Conservation (phyloP, 1,284 basidiomycete genomes). For the Sanguinoderma infundibulare region DNA sequence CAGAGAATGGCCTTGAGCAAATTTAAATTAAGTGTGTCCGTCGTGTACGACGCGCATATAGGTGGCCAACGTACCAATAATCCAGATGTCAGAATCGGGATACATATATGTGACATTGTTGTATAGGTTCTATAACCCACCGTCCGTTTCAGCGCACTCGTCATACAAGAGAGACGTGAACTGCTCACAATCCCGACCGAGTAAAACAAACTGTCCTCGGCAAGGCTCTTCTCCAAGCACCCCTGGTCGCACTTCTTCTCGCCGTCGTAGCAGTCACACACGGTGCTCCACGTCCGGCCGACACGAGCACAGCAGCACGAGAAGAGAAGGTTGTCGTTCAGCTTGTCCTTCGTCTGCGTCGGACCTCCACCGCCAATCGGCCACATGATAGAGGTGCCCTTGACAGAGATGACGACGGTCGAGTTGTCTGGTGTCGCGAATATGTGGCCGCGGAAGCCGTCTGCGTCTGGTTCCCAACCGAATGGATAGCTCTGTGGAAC, state of each 20-base stretch:
- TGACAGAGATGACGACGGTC: conserved; percentile 90
- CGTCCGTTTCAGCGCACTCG: background rate
- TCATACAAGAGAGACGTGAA: background rate
- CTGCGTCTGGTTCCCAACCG: conserved; percentile 89
- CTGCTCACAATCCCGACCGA: conserved; percentile 75
- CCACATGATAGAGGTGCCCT: conserved; percentile 85
- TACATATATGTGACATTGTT: conserved; percentile 95
- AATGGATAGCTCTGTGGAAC: conserved; percentile 75
- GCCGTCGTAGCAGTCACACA: conserved; percentile 89
- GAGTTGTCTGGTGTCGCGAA: conserved; percentile 86
- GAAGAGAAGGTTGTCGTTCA: conserved; percentile 95
- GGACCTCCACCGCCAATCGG: conserved; percentile 83
- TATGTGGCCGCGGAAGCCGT: conserved; percentile 92
- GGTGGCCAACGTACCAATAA: conserved; percentile 56
- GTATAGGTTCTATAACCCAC: conserved; percentile 74
- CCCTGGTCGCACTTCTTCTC: conserved; percentile 83
- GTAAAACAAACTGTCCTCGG: conserved; percentile 90
- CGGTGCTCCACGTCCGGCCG: conserved; percentile 92
- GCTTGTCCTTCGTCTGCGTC: conserved; percentile 89
- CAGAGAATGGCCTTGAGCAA: conserved; percentile 67
- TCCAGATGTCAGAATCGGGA: conserved; percentile 92
- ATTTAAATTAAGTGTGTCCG: background rate
- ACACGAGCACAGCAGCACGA: conserved; percentile 96
- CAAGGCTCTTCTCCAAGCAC: conserved; percentile 82
- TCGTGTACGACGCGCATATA: too few relatives aligned